Evolutionary conservation across 345 rosid genomes (phyloP), one percentile per base, ranked within the genome.

Genomic region (Lepidium sativum): DNA sequence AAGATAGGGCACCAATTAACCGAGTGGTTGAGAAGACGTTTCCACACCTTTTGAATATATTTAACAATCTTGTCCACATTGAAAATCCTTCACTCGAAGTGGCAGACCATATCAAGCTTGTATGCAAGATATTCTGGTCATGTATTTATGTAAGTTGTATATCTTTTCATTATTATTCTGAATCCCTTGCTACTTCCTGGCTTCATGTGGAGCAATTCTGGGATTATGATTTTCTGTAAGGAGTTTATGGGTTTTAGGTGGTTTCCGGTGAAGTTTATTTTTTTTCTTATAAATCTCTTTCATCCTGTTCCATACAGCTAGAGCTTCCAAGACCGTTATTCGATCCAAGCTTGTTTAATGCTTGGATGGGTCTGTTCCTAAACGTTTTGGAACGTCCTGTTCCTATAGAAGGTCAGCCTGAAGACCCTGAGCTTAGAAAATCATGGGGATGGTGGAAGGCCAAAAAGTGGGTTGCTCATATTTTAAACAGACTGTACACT

Each of bases 391-490:
- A 95, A 80, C 87, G 97, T 74, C 85, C 96, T 57, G 91, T 95
- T 66, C 95, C 95, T 11, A 7, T 56, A 13, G 99, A 95, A 76
- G 97, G 96, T 2, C 94, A 95, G 69, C 98, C 98, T 71, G 60
- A 68, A 41, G 98, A 95, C 73, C 94, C 84, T 4, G 99, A 95
- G 62, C 79, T 82, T 41, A 82, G 98, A 79, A 95, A 91, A 79
- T 85, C 96, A 39, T 95, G 99, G 99, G 97, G 99, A 12, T 95
- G 99, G 99, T 95, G 99, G 99, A 95, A 95, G 75, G 87, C 85
- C 81, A 95, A 95, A 80, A 95, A 95, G 72, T 95, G 99, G 99
- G 87, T 95, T 1, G 90, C 88, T 70, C 98, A 95, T 73, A 95
- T 95, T 72, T 79, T 91, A 70, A 95, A 95, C 79, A 84, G 98